Percentiles rank a stretch among this genome's conserved stretches.
phyloP scores from a whole-genome alignment of 2,329 filamentous ascomycete genomes.

The Talaromyces pinophilus region DNA sequence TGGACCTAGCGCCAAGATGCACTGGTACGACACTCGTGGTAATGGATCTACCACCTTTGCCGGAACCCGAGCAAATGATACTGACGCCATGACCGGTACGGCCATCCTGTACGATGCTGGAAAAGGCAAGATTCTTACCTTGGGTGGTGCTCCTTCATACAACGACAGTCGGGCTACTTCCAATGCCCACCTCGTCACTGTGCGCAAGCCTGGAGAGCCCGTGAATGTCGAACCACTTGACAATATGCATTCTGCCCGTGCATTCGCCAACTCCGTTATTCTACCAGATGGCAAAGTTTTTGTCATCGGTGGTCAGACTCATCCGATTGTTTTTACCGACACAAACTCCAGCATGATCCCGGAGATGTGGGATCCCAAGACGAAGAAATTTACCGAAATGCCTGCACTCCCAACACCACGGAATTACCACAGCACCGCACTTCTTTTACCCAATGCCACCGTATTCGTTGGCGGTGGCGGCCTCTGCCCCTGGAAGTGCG shows the following conservation, averaged over 20 bases:
- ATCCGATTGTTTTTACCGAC: conserved; percentile 48
- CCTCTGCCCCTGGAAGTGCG: conserved; percentile 50
- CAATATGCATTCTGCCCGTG: conserved; percentile 41
- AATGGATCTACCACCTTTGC: conserved; percentile 46
- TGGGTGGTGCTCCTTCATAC: conserved; percentile 54
- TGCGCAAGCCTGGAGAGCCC: conserved; percentile 35
- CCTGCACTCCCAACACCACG: conserved; percentile 45
- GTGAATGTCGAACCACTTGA: conserved; percentile 36
- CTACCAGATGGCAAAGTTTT: conserved; percentile 51
- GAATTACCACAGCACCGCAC: conserved; percentile 52
- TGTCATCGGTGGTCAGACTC: conserved; percentile 49
- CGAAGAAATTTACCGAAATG: conserved; percentile 43
- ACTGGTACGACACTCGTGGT: conserved; percentile 57
- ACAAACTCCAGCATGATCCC: conserved; percentile 44
- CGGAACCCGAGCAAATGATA: conserved; percentile 47
- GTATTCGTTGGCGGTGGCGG: conserved; percentile 56
- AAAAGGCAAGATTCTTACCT: conserved; percentile 56
- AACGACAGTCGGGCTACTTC: conserved; percentile 45
- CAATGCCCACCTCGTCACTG: conserved; percentile 54
- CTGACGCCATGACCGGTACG: conserved; percentile 58
- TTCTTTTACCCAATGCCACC: conserved; percentile 53
- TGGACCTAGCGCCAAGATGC: conserved; percentile 56
- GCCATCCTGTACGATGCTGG: conserved; percentile 61
- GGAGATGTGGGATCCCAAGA: conserved; percentile 50
- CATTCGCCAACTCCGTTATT: conserved; percentile 48